Conservation (phyloP, 768 basidiomycete species). For the Melanogaster broomeanus region DNA sequence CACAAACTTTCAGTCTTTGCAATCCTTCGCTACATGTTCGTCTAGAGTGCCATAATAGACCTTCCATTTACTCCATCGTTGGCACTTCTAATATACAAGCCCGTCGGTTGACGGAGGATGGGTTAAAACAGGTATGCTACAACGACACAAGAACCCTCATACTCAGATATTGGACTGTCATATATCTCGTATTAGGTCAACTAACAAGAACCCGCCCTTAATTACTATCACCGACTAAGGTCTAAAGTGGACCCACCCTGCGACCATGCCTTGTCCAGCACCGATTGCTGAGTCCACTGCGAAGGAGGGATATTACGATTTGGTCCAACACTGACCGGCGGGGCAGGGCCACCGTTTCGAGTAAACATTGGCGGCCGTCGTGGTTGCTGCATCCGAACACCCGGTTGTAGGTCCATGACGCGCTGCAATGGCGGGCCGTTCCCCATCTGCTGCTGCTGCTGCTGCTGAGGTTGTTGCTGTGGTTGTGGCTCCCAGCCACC, state of each 20-base stretch:
- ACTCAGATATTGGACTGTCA: not conserved
- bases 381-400: conserved; percentile 52
- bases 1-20: not conserved
- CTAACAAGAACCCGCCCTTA: too few species aligned
- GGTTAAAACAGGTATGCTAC: not conserved
- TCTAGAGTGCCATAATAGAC: conserved; percentile 21
- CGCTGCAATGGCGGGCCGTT: conserved; percentile 42
- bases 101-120: not conserved
- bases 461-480: conserved; percentile 31
- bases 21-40: not conserved
- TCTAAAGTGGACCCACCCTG: conserved; percentile 40
- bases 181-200: too few species aligned
- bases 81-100: too few species aligned
- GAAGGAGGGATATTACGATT: conserved; percentile 42
- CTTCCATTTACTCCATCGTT: too few species aligned
- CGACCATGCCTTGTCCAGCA: conserved; percentile 47
- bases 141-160: not conserved
- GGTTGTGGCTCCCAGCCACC: conserved; percentile 25
- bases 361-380: conserved; percentile 61
- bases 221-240: conserved; percentile 34
- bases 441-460: conserved; percentile 28
- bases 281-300: conserved; percentile 41
- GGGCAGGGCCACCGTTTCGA: conserved; percentile 35
- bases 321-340: conserved; percentile 34
- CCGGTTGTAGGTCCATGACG: conserved; percentile 52